Evolutionary conservation across 768 basidiomycete species (phyloP), one percentile per base, ranked within the genome.

Genomic region (Ephemerocybe angulata): DNA sequence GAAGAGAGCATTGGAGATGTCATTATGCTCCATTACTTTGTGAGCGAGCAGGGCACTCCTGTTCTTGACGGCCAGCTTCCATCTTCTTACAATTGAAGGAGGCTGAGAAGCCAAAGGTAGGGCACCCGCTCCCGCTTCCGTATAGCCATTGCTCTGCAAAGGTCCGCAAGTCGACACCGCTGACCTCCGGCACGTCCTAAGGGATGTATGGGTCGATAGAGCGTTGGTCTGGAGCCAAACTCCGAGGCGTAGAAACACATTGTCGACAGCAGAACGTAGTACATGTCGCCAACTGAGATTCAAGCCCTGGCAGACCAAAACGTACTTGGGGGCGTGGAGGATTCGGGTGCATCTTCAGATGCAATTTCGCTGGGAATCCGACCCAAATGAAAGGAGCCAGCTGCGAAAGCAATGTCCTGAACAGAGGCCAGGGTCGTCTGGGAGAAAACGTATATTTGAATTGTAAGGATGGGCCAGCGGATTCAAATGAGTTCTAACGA

Each of bases 121-220:
- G 97, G 67, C 94, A 97, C 21, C 97, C 96, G 67, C 90, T 93
- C 12, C 97, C 96, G 67, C 90, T 93, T 13, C 95, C 95, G 64
- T 94, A 97, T 58, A 99, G 92, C 97, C 97, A 99, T 68, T 98
- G 96, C 64, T 98, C 94, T n/a, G 93, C 91, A 65, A 99, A 99
- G 27, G 84, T 82, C 52, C 89, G 80, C 22, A 89, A 81, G 65
- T 98, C 96, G 17, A 92, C 88, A 10, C 94, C 92, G 65, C 90
- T 91, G 58, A 95, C 89, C 70, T 98, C 61, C 95, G 79, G 65
- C 95, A 98, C 41, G 84, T 93, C 54, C 93, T 76, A 56, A 98
- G 79, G 72, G 98, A 98, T 21, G 85, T 82, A 58, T 92, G 87
- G 0, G 97, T 98, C 1, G 93, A 91, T 8, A 99, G 76, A 21